Percentiles rank a stretch among this genome's conserved stretches.
Evolutionary conservation across 495 filamentous ascomycete genomes (phyloP).

Genomic region (Pseudoneurospora amorphoporcata): DNA sequence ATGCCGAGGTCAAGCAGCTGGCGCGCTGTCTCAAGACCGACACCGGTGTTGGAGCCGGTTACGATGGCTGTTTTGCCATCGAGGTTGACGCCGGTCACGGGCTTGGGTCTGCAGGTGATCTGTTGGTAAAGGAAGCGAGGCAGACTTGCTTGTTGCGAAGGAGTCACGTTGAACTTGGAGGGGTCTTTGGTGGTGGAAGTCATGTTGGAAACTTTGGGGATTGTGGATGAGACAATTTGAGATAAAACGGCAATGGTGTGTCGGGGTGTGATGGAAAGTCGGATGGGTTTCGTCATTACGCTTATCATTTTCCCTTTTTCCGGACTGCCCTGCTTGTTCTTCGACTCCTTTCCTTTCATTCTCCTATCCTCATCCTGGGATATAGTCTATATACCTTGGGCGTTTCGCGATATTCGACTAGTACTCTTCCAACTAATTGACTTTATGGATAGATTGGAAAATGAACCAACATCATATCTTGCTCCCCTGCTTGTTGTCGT

Average conservation of each 20-base stretch:
- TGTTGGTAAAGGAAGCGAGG: neutral
- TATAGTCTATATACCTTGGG: too few species aligned
- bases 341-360: too few species aligned
- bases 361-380: too few species aligned
- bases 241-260: neutral
- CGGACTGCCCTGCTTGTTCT: too few species aligned
- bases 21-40: conserved; percentile 37
- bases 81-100: neutral
- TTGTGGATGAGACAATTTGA: neutral
- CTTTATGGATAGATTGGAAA: neutral
- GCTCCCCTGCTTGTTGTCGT: neutral
- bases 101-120: neutral
- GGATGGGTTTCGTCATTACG: neutral
- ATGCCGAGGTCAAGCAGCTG: conserved; percentile 20
- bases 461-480: neutral
- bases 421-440: neutral
- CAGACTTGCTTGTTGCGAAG: neutral
- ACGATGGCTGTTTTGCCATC: conserved; percentile 38
- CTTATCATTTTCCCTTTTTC: too few species aligned
- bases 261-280: neutral
- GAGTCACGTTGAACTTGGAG: neutral
- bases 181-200: neutral
- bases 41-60: conserved; percentile 42
- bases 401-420: too few species aligned
- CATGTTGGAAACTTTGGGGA: neutral